These are phyloP conservation scores for Helotiales sp. DNA, from an alignment of 2,329 filamentous ascomycete genomes.

Conservation along the genomic window DNA sequence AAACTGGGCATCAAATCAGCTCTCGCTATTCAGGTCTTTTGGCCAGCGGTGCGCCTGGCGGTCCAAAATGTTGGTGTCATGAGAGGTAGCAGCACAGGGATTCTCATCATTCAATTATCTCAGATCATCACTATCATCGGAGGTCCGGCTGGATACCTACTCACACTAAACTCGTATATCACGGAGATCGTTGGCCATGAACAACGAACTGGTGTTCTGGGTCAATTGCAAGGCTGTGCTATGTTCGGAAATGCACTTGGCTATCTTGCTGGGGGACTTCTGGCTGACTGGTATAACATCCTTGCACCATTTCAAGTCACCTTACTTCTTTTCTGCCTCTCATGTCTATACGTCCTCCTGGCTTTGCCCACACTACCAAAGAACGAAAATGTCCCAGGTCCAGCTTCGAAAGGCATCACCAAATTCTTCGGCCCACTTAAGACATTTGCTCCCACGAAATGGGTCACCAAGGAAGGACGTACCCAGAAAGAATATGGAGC, in stretches of 20 bases:
- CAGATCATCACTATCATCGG: constrained; percentile 69
- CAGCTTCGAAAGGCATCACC: constrained; percentile 40
- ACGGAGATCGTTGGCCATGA: constrained; percentile 62
- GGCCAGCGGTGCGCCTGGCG: constrained; percentile 62
- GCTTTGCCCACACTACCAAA: constrained; percentile 51
- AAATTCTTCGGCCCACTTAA: constrained; percentile 64
- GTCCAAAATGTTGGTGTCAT: constrained; percentile 66
- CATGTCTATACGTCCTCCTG: constrained; percentile 41
- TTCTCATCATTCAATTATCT: constrained; percentile 65
- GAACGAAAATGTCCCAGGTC: constrained; percentile 38
- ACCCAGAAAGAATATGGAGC: constrained; percentile 59
- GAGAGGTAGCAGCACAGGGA: constrained; percentile 60
- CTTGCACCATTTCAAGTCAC: constrained; percentile 65
- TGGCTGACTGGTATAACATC: constrained; percentile 64
- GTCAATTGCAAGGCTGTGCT: constrained; percentile 63
- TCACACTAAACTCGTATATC: constrained; percentile 68
- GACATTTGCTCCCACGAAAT: constrained; percentile 58
- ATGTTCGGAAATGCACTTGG: constrained; percentile 67
- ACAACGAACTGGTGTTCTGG: constrained; percentile 63
- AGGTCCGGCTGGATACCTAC: constrained; percentile 67
- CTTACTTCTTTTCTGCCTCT: constrained; percentile 52
- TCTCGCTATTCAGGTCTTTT: constrained; percentile 61
- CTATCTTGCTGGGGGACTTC: constrained; percentile 63
- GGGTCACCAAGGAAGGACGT: constrained; percentile 51
- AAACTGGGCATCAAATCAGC: constrained; percentile 62